Evolutionary conservation across 2,329 filamentous ascomycete species (phyloP), one percentile per base, ranked within the genome.

Genomic region (Calonectria leucothoes): DNA sequence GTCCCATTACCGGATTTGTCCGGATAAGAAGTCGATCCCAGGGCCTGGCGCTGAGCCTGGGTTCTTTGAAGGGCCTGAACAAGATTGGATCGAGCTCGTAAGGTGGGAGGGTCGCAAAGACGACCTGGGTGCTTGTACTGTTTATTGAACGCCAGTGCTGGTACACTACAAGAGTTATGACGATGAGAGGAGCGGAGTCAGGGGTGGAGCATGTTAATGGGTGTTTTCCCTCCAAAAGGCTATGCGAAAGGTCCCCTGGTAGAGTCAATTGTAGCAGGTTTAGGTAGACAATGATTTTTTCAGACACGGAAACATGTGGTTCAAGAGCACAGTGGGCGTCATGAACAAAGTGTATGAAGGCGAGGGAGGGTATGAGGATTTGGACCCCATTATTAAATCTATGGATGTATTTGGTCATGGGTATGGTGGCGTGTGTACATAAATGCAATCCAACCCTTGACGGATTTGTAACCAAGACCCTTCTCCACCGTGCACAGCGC

Each of bases 11-110:
- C 51, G 97, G 97, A 55, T 99, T 99, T 85, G 96, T 99, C 76
- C 93, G 97, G 83, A 99, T 99, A 91, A 93, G 97, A 86, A 98
- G 96, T 88, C 94, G 97, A 83, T 98, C 95, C 45, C 97, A 99
- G 87, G 97, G 97, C 63, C 88, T 99, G 82, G 97, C 97, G 14
- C 88, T 99, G 79, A 98, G 96, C 86, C 88, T 99, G 76, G 97
- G 97, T 37, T 97, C 95, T 64, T 88, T 99, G 81, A 99, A 98
- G 88, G 97, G 97, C 2, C 88, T 99, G 75, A 98, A 96, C 88
- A 97, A 96, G 86, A 93, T 93, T 79, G 91, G 90, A 71, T 84
- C 84, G 31, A 80, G 81, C 45, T 77, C 82, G 37, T 83, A 80
- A 71, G 71, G 61, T 66, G 51, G 31, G 66, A 72, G 67, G 73